A percentile compares a stretch with the other conserved stretches of the same genome.
Evolutionary conservation across 2,329 filamentous ascomycete species (phyloP).

Genomic region (Trichoderma sp.): DNA sequence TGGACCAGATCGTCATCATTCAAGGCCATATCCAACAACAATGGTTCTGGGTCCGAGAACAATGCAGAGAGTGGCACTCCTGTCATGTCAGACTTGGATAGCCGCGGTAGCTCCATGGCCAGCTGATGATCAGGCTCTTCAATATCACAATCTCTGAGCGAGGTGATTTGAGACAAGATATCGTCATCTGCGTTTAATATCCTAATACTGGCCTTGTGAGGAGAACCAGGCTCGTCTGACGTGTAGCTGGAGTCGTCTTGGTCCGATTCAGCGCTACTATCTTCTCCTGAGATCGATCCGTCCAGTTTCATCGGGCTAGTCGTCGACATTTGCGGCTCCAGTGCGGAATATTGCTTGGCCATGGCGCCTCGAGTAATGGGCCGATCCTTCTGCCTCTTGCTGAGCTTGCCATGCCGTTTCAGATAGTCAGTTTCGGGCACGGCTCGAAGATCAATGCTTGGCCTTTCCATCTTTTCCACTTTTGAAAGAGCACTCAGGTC

Average conservation of each 20-base stretch:
- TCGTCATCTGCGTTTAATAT: conserved; percentile 50
- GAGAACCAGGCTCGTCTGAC: conserved; percentile 49
- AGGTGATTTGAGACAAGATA: conserved; percentile 50
- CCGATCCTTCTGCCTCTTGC: conserved; percentile 34
- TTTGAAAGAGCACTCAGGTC: conserved; percentile 39
- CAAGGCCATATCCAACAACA: conserved; percentile 43
- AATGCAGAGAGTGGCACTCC: conserved; percentile 53
- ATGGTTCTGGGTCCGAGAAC: conserved; percentile 59
- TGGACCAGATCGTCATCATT: conserved; percentile 62
- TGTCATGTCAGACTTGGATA: conserved; percentile 46
- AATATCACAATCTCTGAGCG: conserved; percentile 48
- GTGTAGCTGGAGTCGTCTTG: conserved; percentile 52
- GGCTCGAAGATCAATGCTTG: conserved; percentile 31
- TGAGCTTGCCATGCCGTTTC: conserved; percentile 45
- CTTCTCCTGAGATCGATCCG: conserved; percentile 41
- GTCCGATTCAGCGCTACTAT: conserved; percentile 53
- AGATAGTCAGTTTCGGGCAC: conserved; percentile 49
- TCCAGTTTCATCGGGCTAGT: conserved; percentile 41
- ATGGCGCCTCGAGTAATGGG: conserved; percentile 26
- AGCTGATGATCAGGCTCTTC: conserved; percentile 48
- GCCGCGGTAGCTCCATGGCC: conserved; percentile 48
- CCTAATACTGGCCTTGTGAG: conserved; percentile 47
- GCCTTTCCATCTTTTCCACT: conserved; percentile 31
- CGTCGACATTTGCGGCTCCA: conserved; percentile 27
- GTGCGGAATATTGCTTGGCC: conserved; percentile 28